These are phyloP conservation scores for Solanum sejunctum DNA, from an alignment of 257 asterid species.

Conservation along the genomic window DNA sequence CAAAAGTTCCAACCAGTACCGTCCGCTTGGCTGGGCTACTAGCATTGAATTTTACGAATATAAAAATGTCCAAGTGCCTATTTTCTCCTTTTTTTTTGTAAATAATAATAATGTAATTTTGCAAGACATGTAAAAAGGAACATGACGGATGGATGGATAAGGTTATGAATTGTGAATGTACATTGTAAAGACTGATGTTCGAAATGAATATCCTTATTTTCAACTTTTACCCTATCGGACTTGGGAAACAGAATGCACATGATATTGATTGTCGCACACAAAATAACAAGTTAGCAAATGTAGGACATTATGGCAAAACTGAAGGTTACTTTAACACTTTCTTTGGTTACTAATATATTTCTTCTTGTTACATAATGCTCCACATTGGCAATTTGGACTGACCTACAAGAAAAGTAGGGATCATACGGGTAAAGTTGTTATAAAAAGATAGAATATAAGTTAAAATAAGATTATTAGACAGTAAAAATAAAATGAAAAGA, in stretches of 20 bases:
- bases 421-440: too few relatives aligned
- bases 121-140: neutral
- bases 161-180: neutral
- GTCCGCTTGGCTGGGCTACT: constrained; percentile 59
- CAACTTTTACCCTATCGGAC: neutral
- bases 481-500: too few relatives aligned
- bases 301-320: neutral
- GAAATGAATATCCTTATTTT: neutral
- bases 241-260: neutral
- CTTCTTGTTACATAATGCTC: too few relatives aligned
- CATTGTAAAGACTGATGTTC: neutral
- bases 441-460: too few relatives aligned
- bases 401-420: too few relatives aligned
- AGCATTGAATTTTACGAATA: neutral
- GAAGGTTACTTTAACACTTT: neutral
- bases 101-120: neutral
- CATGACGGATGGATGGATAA: neutral
- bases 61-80: neutral
- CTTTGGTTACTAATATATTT: too few relatives aligned
- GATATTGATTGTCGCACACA: neutral
- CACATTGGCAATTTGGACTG: too few relatives aligned
- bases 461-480: too few relatives aligned
- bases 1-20: constrained; percentile 61
- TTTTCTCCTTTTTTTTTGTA: neutral
- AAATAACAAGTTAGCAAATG: neutral